phyloP scores from a whole-genome alignment of 148 eudicot genomes.

The Cornus kousa region DNA sequence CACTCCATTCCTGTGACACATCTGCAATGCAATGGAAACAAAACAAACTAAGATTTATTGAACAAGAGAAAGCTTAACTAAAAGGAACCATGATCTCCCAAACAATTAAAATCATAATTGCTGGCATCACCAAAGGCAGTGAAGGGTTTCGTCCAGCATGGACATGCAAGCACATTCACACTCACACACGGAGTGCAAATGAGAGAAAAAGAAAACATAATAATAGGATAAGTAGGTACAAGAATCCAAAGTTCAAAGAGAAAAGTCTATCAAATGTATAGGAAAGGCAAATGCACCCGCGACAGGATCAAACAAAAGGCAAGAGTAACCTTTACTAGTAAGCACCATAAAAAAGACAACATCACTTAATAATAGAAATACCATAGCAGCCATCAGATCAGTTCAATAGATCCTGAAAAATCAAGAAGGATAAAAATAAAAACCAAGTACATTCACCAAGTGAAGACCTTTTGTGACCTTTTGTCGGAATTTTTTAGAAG shows the following conservation, averaged over 20 bases:
- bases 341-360: not conserved
- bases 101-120: not conserved
- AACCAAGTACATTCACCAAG: not conserved
- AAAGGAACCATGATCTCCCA: not conserved
- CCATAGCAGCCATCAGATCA: not conserved
- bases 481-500: not conserved
- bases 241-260: not conserved
- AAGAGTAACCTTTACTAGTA: conserved; percentile 5
- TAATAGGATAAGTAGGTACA: not conserved
- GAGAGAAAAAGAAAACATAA: not conserved
- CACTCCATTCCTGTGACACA: conserved; percentile 51
- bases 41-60: not conserved
- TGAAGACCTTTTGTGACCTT: not conserved
- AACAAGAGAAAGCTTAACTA: not conserved
- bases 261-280: not conserved
- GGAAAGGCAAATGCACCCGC: not conserved
- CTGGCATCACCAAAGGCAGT: not conserved
- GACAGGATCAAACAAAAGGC: not conserved
- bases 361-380: conserved; percentile 3
- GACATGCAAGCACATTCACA: not conserved
- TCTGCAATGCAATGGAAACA: conserved; percentile 14
- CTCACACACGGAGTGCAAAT: not conserved
- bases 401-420: conserved; percentile 2
- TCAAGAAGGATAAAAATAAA: not conserved
- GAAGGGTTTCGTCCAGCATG: not conserved